Percentiles rank a stretch among this genome's conserved stretches.
These are phyloP conservation scores for Globisporangium nagaii DNA, from an alignment of 352 stramenopile genomes.

Conservation along the genomic window DNA sequence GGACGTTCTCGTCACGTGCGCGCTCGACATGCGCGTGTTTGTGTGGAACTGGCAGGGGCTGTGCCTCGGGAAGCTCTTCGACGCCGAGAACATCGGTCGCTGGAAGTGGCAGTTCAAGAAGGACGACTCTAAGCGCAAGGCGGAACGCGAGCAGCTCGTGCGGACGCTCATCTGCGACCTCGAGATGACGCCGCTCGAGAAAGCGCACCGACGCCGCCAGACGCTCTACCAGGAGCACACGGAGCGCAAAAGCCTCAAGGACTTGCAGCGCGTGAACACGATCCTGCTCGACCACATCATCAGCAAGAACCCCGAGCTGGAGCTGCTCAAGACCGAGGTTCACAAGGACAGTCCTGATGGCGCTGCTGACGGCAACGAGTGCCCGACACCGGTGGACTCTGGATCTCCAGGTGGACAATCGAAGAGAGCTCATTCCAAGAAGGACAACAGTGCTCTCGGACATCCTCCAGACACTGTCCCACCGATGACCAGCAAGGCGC, in stretches of 20 bases:
- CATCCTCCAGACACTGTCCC: neutral
- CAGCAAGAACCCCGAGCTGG: constrained; percentile 53
- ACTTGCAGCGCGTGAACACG: constrained; percentile 36
- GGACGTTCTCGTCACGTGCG: constrained; percentile 57
- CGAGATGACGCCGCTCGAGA: constrained; percentile 39
- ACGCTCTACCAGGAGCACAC: constrained; percentile 48
- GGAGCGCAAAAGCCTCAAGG: constrained; percentile 36
- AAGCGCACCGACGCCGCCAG: constrained; percentile 28
- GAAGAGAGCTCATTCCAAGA: neutral
- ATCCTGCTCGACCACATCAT: constrained; percentile 68
- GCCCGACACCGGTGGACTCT: neutral
- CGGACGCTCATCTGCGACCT: constrained; percentile 34
- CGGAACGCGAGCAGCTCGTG: constrained; percentile 36
- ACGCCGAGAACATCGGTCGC: constrained; percentile 39
- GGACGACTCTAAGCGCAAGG: constrained; percentile 41
- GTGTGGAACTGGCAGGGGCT: constrained; percentile 61
- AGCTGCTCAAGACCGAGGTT: constrained; percentile 22
- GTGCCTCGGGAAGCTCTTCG: constrained; percentile 63
- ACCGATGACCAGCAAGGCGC: neutral
- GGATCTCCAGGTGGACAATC: too few relatives aligned
- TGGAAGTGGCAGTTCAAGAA: constrained; percentile 53
- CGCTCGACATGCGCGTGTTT: constrained; percentile 59
- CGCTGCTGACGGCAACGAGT: neutral
- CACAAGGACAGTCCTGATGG: neutral
- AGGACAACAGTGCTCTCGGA: neutral